phyloP scores from a whole-genome alignment of 805 yeast species.

The Cyberlindnera meyerae region DNA sequence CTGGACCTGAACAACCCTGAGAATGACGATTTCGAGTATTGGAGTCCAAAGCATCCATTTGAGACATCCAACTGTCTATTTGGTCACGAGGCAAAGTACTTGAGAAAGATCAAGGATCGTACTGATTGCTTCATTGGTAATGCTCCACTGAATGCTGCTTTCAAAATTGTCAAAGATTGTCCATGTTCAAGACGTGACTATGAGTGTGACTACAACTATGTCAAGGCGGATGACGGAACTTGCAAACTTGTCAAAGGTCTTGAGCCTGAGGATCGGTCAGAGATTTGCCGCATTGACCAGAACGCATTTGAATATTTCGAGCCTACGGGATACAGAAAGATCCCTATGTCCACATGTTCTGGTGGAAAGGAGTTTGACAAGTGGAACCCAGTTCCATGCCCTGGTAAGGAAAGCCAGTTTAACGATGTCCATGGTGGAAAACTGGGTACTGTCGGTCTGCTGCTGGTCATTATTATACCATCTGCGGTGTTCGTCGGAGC shows the following conservation, averaged over 20 bases:
- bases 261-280: conserved; percentile 57
- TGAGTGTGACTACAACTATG: conserved; percentile 91
- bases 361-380: conserved; percentile 75
- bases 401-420: conserved; percentile 74
- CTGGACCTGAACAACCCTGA: conserved; percentile 41
- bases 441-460: conserved; percentile 45
- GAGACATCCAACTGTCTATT: conserved; percentile 52
- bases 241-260: conserved; percentile 76
- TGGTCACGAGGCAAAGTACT: conserved; percentile 65
- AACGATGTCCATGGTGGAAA: conserved; percentile 46
- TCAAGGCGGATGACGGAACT: conserved; percentile 67
- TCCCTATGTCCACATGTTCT: conserved; percentile 80
- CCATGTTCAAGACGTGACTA: conserved; percentile 80
- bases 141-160: conserved; percentile 53
- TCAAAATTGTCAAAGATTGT: conserved; percentile 59
- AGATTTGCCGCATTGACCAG: conserved; percentile 50
- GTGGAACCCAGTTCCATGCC: conserved; percentile 70
- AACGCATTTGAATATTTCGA: conserved; percentile 66
- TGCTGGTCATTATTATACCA: conserved; percentile 54
- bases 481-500: conserved; percentile 35
- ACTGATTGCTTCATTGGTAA: conserved; percentile 59
- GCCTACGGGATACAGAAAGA: conserved; percentile 88
- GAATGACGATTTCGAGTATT: conserved; percentile 55
- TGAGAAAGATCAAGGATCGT: conserved; percentile 49
- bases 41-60: conserved; percentile 55